Conservation (phyloP, 345 rosid genomes). For the Boechera divaricarpa region DNA sequence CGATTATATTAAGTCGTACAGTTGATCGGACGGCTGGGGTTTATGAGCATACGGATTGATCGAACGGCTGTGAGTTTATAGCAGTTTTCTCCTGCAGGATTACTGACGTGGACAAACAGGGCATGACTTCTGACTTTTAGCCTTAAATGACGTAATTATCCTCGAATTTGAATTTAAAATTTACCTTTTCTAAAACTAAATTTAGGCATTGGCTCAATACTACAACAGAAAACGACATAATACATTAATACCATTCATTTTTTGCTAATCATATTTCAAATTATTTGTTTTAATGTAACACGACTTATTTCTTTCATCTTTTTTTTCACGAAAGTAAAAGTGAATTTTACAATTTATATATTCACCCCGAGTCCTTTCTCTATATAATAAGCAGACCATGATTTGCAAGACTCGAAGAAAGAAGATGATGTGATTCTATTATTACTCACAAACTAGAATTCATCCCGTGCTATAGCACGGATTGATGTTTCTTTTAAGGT, state of each 20-base stretch:
- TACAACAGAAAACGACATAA: background rate
- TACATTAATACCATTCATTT: background rate
- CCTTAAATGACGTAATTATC: conserved; percentile 17
- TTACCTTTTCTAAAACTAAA: background rate
- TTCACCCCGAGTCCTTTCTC: conserved; percentile 4
- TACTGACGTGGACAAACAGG: conserved; percentile 32
- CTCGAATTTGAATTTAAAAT: background rate
- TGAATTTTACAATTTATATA: conserved; percentile 9
- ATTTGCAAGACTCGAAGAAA: conserved; percentile 1
- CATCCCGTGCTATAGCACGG: too few species aligned
- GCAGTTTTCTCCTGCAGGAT: conserved; percentile 25
- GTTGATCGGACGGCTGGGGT: conserved; percentile 46
- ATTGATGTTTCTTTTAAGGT: too few species aligned
- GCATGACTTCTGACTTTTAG: background rate
- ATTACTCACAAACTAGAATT: background rate
- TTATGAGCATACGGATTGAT: background rate
- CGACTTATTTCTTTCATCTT: conserved; percentile 5
- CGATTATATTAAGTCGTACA: background rate
- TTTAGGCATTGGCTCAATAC: background rate
- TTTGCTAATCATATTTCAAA: background rate
- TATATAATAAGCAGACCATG: background rate
- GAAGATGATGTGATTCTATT: background rate
- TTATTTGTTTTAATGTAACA: background rate
- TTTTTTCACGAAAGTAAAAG: background rate
- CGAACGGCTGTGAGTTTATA: conserved; percentile 33